phyloP scores from a whole-genome alignment of 2,329 filamentous ascomycete species.

The Fusarium praegraminearum region DNA sequence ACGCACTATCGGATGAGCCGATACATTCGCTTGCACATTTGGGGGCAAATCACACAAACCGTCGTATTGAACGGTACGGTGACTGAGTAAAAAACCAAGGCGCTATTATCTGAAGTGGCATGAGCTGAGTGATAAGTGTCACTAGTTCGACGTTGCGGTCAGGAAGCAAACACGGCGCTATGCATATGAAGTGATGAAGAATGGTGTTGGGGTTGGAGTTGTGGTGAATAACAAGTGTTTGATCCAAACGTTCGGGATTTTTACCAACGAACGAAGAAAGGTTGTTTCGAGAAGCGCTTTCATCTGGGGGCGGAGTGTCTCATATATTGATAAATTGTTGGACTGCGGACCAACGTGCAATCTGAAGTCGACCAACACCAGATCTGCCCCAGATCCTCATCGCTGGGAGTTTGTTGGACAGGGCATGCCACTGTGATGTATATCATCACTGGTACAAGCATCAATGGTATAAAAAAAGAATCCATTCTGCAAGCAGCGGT shows the following conservation, averaged over 20 bases:
- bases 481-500: constrained; percentile 14
- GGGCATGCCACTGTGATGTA: constrained; percentile 17
- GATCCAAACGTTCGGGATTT: constrained; percentile 9
- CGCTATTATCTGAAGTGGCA: constrained; percentile 16
- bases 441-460: constrained; percentile 13
- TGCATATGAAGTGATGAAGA: constrained; percentile 19
- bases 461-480: constrained; percentile 38
- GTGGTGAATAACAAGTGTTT: constrained; percentile 18
- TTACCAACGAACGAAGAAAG: constrained; percentile 13
- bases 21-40: constrained; percentile 31
- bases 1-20: constrained; percentile 43
- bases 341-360: constrained; percentile 20
- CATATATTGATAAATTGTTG: constrained; percentile 15
- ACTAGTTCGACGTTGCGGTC: constrained; percentile 17
- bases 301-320: constrained; percentile 23
- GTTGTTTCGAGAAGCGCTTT: constrained; percentile 38
- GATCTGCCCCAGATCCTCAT: constrained; percentile 25
- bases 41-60: constrained; percentile 37
- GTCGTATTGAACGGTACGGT: constrained; percentile 25
- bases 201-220: constrained; percentile 16
- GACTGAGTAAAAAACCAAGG: constrained; percentile 21
- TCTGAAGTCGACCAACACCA: constrained; percentile 31
- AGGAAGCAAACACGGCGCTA: constrained; percentile 7
- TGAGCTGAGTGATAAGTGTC: constrained; percentile 22
- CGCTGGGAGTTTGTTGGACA: constrained; percentile 14